Conservation (phyloP, 345 rosid genomes). For the Dimocarpus longan region DNA sequence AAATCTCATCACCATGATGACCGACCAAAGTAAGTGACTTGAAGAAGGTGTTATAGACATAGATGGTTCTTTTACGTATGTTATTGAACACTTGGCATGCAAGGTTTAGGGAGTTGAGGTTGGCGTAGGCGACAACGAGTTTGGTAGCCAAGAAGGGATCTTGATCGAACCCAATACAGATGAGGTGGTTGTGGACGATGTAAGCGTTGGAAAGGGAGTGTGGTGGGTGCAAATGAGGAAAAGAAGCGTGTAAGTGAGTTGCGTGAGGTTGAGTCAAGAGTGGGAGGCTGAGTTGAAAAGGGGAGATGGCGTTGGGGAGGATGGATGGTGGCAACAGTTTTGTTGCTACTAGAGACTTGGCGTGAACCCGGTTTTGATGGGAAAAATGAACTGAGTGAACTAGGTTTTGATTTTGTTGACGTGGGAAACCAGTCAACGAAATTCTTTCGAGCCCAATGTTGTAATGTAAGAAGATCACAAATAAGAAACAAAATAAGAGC, state of each 20-base stretch:
- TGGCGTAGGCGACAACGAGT: slow-evolving; percentile 67
- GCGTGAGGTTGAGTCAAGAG: slow-evolving; percentile 26
- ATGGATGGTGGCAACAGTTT: too few relatives aligned
- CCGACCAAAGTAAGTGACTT: slow-evolving; percentile 23
- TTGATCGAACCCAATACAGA: slow-evolving; percentile 36
- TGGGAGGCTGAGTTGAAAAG: too few relatives aligned
- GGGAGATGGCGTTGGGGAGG: too few relatives aligned
- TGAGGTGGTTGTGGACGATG: slow-evolving; percentile 61
- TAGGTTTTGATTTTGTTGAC: too few relatives aligned
- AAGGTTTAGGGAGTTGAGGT: slow-evolving; percentile 48
- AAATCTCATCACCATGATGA: slow-evolving; percentile 55
- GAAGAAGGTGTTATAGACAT: slow-evolving; percentile 34
- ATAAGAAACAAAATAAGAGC: too few relatives aligned
- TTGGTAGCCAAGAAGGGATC: slow-evolving; percentile 94
- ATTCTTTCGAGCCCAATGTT: too few relatives aligned
- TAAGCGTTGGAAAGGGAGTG: slow-evolving; percentile 60
- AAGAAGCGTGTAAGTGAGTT: slow-evolving; percentile 79
- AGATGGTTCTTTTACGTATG: slow-evolving; percentile 70
- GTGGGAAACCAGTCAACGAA: too few relatives aligned
- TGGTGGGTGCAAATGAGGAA: slow-evolving; percentile 24
- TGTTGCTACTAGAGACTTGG: too few relatives aligned
- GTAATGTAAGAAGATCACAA: too few relatives aligned
- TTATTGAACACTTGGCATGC: slow-evolving; percentile 85
- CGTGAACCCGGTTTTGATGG: too few relatives aligned
- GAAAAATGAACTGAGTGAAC: too few relatives aligned